A percentile compares a stretch with the other conserved stretches of the same genome.
These are phyloP conservation scores for Fremontodendron californicum DNA, from an alignment of 345 rosid species.

Conservation along the genomic window DNA sequence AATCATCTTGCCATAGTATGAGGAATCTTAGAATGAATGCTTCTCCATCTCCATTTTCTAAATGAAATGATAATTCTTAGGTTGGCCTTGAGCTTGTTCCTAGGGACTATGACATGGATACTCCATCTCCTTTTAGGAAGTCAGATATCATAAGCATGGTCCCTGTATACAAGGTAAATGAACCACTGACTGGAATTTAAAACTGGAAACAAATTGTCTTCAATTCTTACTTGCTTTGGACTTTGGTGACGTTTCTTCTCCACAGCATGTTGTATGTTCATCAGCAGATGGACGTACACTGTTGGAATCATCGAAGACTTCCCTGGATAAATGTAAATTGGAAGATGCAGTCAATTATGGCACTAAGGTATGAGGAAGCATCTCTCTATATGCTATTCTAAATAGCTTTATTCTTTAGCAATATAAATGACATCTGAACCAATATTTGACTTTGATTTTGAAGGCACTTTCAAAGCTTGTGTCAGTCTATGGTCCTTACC, in stretches of 20 bases:
- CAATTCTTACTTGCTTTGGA: slow-evolving; percentile 11
- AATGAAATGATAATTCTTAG: slow-evolving; percentile 41
- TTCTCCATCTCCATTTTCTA: slow-evolving; percentile 14
- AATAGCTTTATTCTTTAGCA: slow-evolving; percentile 8
- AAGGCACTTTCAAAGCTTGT: slow-evolving; percentile 92
- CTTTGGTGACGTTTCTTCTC: slow-evolving; percentile 24
- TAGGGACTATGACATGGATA: slow-evolving; percentile 85
- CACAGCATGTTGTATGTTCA: slow-evolving; percentile 86
- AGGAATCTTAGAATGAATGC: slow-evolving; percentile 5
- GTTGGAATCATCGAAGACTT: slow-evolving; percentile 90
- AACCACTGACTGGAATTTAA: neutral
- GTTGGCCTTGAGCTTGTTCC: slow-evolving; percentile 94
- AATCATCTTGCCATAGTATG: slow-evolving; percentile 11
- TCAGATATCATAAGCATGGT: slow-evolving; percentile 81
- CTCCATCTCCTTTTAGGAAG: slow-evolving; percentile 68
- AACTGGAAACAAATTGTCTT: neutral
- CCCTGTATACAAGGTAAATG: slow-evolving; percentile 84
- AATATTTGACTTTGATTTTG: slow-evolving; percentile 31
- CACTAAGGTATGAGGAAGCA: slow-evolving; percentile 55
- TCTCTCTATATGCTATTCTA: slow-evolving; percentile 5
- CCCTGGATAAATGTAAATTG: slow-evolving; percentile 92
- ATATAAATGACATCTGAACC: slow-evolving; percentile 6
- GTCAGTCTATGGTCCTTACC: slow-evolving; percentile 94
- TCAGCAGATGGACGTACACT: slow-evolving; percentile 96
- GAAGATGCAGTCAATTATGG: slow-evolving; percentile 95